Percentiles rank a stretch among this genome's conserved stretches.
Conservation (phyloP, 169 alveolate genomes). For the Plasmodium berghei region DNA sequence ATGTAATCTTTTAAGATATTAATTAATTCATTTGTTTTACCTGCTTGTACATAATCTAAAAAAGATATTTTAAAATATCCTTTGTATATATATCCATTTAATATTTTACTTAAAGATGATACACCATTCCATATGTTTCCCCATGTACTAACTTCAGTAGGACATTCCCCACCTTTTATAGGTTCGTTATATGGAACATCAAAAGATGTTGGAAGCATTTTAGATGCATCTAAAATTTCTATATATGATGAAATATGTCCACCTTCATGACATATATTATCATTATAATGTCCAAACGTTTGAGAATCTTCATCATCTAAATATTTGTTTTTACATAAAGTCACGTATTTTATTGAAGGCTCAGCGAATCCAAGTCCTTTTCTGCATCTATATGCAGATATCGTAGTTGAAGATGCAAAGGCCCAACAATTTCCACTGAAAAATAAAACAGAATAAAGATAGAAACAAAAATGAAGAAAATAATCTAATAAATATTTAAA, state of each 20-base stretch:
- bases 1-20: slow-evolving; percentile 66
- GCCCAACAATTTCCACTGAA: slow-evolving; percentile 69
- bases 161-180: slow-evolving; percentile 46
- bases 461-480: not conserved
- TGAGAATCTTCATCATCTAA: not conserved
- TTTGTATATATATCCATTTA: slow-evolving; percentile 32
- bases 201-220: slow-evolving; percentile 39
- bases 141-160: slow-evolving; percentile 18
- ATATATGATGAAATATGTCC: slow-evolving; percentile 49
- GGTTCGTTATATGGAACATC: slow-evolving; percentile 68
- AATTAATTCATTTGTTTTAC: slow-evolving; percentile 55
- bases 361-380: slow-evolving; percentile 55
- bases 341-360: slow-evolving; percentile 62
- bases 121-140: slow-evolving; percentile 52
- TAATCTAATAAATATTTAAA: no score
- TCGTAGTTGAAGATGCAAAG: slow-evolving; percentile 46
- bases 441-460: not conserved
- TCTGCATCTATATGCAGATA: slow-evolving; percentile 63
- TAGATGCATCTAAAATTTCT: slow-evolving; percentile 10
- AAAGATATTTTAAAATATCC: slow-evolving; percentile 60
- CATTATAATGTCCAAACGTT: slow-evolving; percentile 36
- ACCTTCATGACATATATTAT: slow-evolving; percentile 52
- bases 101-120: slow-evolving; percentile 5
- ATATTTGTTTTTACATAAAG: slow-evolving; percentile 43
- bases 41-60: slow-evolving; percentile 16